phyloP scores from a whole-genome alignment of 352 stramenopile species.

The Pythium plurisporium region DNA sequence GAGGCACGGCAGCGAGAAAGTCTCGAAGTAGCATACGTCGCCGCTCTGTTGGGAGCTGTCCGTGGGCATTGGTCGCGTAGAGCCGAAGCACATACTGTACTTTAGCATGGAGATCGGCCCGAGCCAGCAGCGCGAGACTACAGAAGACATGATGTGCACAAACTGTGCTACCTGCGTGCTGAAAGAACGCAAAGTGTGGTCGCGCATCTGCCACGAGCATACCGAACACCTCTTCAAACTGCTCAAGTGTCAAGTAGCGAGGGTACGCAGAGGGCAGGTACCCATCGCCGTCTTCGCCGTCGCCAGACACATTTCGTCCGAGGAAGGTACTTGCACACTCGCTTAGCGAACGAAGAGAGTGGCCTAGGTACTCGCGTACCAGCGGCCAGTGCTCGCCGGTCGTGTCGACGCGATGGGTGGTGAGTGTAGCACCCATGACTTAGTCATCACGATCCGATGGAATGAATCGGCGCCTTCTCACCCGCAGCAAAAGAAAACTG shows the following conservation, averaged over 20 bases:
- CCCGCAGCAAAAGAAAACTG: background rate
- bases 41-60: constrained; percentile 33
- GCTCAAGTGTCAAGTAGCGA: constrained; percentile 34
- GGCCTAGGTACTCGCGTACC: constrained; percentile 48
- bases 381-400: constrained; percentile 30
- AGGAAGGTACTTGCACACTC: constrained; percentile 60
- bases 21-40: constrained; percentile 44
- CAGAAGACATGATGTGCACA: constrained; percentile 61
- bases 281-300: background rate
- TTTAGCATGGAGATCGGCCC: constrained; percentile 50
- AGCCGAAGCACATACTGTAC: constrained; percentile 52
- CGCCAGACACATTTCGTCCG: constrained; percentile 15
- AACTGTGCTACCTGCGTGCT: constrained; percentile 10
- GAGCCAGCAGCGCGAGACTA: constrained; percentile 46
- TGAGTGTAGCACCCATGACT: constrained; percentile 31
- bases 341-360: constrained; percentile 41
- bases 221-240: constrained; percentile 77
- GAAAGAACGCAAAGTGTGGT: constrained; percentile 68
- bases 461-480: background rate
- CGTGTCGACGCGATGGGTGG: constrained; percentile 19
- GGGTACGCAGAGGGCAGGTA: constrained; percentile 27
- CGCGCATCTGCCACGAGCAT: constrained; percentile 61
- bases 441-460: background rate
- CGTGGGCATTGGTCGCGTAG: constrained; percentile 41
- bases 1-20: constrained; percentile 33